Percentiles rank a stretch among this genome's conserved stretches.
phyloP scores from a whole-genome alignment of 176 grass and related monocot species.

The Zoysia japonica region DNA sequence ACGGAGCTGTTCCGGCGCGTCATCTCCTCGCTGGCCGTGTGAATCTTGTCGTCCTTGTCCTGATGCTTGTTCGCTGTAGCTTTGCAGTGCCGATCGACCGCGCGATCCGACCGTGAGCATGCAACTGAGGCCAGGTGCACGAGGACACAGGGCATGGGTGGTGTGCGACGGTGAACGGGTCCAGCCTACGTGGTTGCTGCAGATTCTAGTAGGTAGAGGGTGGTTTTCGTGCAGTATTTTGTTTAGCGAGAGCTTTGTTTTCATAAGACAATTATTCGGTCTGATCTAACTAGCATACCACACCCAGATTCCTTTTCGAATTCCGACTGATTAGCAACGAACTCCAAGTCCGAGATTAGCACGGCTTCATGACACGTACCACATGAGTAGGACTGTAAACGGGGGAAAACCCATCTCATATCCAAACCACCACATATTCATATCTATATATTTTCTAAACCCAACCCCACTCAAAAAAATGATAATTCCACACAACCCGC shows the following conservation, averaged over 20 bases:
- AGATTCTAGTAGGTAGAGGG: background rate
- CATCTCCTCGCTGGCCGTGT: slow-evolving; percentile 9
- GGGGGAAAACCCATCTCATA: no score
- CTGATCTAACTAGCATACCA: background rate
- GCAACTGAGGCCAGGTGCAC: background rate
- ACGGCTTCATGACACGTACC: background rate
- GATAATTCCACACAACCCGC: no score
- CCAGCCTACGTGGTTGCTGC: background rate
- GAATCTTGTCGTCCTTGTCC: slow-evolving; percentile 1
- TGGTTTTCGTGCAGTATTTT: no score
- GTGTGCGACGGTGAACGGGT: background rate
- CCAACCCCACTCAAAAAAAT: no score
- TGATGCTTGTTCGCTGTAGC: background rate
- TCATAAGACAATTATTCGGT: background rate
- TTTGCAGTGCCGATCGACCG: background rate
- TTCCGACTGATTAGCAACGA: background rate
- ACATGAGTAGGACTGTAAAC: background rate
- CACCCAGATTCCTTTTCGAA: background rate
- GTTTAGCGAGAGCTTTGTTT: background rate
- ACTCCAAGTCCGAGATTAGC: background rate
- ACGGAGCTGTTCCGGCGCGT: background rate
- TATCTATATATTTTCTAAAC: no score
- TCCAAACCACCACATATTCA: no score
- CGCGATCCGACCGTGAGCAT: background rate
- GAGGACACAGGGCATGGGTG: background rate